Evolutionary conservation across 176 grass and related monocot genomes (phyloP), one percentile per base, ranked within the genome.

Genomic region (Oryza punctata): DNA sequence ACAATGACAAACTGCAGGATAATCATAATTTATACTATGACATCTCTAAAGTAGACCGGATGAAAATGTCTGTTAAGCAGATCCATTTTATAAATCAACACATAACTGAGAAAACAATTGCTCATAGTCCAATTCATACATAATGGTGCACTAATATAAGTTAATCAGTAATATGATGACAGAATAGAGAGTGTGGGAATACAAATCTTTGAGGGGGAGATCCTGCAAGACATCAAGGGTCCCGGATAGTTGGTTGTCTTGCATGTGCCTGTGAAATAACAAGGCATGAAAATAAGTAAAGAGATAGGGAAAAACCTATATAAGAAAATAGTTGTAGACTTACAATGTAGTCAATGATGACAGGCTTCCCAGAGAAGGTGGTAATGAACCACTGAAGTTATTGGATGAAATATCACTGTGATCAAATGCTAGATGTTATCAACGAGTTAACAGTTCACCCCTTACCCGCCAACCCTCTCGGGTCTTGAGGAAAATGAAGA

Each of bases 151-250:
- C 61, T 84, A 79, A 59, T 57, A 81, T 54, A 77, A 77, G 54
- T 7, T 10, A 72, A 81, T 47, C 54, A 67, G 77, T 63, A 70
- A 63, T 41, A 4, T 69, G 5, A 84, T 49, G 32, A 80, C 46
- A 90, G 43, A 60, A 25, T 84, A 78, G 63, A 78, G 32, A 65
- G 67, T 16, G 32, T 86, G 79, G 69, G 84, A 71, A 63, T 98
- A 98, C 96, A 98, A 89, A 89, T 98, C 91, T 93, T 90, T 86
- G 65, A 98, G 85, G 49, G 96, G 83, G 46, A 98, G 96, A 89
- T 91, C 84, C 89, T 95, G 82, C 93, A 98, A 90, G 30, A 94
- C 87, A 83, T 90, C 70, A 44, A 98, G 96, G 26, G 79, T 92
- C 4, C 96, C 93, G 67, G 89, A 89, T 78, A 98, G 78, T 35